These are phyloP conservation scores for Sporothrix protearum DNA, from an alignment of 2,329 filamentous ascomycete genomes.

Conservation along the genomic window DNA sequence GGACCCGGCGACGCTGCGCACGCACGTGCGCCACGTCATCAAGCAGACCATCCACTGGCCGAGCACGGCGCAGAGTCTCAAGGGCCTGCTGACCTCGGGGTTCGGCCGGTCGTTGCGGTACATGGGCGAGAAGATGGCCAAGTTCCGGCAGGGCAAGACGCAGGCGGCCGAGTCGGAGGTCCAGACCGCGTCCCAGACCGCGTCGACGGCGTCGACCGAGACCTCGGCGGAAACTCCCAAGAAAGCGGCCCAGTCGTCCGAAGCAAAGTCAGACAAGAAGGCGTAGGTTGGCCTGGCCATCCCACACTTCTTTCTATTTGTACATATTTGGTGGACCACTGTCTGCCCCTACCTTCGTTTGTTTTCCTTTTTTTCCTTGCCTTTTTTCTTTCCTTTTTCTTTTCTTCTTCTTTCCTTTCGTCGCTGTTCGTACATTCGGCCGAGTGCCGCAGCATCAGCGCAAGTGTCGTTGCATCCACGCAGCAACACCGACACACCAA, in stretches of 20 bases:
- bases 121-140: slow-evolving; percentile 73
- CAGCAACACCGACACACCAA: not conserved
- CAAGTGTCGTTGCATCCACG: not conserved
- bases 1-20: slow-evolving; percentile 61
- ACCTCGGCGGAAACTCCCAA: not conserved
- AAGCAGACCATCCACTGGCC: slow-evolving; percentile 90
- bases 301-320: too few relatives aligned
- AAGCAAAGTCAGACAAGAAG: slow-evolving; percentile 8
- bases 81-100: slow-evolving; percentile 78
- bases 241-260: too few relatives aligned
- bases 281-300: not conserved
- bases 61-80: slow-evolving; percentile 80
- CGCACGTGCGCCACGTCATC: slow-evolving; percentile 71
- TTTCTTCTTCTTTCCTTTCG: not conserved
- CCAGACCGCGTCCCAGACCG: not conserved
- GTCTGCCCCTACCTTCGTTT: not conserved
- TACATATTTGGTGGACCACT: not conserved
- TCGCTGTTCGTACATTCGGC: not conserved
- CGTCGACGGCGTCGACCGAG: not conserved
- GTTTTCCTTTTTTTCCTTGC: not conserved
- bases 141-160: slow-evolving; percentile 48
- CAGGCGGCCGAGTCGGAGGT: not conserved
- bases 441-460: not conserved
- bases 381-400: not conserved
- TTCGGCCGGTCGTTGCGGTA: slow-evolving; percentile 68